Base-by-base conservation (phyloP, 2,329 filamentous ascomycete genomes). In the Escovopsis sp. region DNA sequence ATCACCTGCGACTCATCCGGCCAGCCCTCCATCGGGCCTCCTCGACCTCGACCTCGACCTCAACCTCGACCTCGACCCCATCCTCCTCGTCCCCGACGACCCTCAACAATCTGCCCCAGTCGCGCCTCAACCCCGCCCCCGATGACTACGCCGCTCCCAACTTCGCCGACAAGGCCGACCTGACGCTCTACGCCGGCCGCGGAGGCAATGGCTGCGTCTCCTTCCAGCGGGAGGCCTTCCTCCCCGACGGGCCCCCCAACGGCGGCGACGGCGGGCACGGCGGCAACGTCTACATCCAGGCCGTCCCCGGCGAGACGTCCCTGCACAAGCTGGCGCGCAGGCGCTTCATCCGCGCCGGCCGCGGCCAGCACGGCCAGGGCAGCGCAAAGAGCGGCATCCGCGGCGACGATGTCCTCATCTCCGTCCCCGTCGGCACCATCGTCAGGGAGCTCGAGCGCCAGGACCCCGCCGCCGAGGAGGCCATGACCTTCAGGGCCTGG, bases 121-220 rank as follows among this genome's bases (percentile, higher is more conserved):
- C 76, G 5, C 81, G 80, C 48, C 73, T 95, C 15, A 84, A 94
- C 57, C 89, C 89, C 2, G 57, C 74, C 1, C 86, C 88, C 0
- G 81, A 86, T 53, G 86, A 94, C 60, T 96, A 93, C 62, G 74
- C 83, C 13, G 70, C 79, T 29, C 77, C 85, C 4, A 81, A 80
- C 36, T 98, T 98, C 56, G 80, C 84, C 43, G 91, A 98, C 63
- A 82, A 84, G 57, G 88, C 88, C 42, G 75, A 76, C 7, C 62
- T 96, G 25, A 83, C 76, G 0, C 62, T 96, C 3, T 73, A 82
- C 51, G 83, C 88, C 14, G 91, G 91, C 8, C 64, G 70, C 2
- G 91, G 91, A 24, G 91, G 91, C 8, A 80, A 91, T 55, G 91
- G 91, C 48, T 98, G 91, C 56, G 85, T 96, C 39, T 91, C 91